Evolutionary conservation across 2,329 filamentous ascomycete species (phyloP).

Genomic region (Epichloe sp.): DNA sequence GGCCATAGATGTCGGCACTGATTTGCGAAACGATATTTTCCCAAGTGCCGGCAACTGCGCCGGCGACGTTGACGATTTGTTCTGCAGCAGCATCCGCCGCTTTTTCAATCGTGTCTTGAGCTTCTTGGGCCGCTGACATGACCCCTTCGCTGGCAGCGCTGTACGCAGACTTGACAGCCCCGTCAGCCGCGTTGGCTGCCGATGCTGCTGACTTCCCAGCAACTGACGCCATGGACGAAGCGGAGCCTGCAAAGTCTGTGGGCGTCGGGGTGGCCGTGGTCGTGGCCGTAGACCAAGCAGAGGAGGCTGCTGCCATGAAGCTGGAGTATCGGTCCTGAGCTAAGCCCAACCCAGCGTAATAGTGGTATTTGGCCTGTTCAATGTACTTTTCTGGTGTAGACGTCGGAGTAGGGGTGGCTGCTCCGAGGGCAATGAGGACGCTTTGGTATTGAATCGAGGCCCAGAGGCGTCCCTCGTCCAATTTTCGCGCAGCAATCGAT

Average conservation of each 20-base stretch:
- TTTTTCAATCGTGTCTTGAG: slow-evolving; percentile 24
- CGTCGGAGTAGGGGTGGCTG: slow-evolving; percentile 38
- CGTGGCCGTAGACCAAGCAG: slow-evolving; percentile 46
- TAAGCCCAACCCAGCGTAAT: slow-evolving; percentile 66
- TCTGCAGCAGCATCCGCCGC: slow-evolving; percentile 33
- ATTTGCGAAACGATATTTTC: slow-evolving; percentile 42
- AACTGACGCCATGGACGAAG: slow-evolving; percentile 36
- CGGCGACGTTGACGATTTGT: slow-evolving; percentile 22
- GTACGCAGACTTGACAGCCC: slow-evolving; percentile 37
- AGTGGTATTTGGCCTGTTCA: slow-evolving; percentile 50
- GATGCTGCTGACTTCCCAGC: slow-evolving; percentile 33
- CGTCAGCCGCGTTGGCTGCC: slow-evolving; percentile 33
- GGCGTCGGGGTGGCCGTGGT: slow-evolving; percentile 50
- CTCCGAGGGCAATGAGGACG: slow-evolving; percentile 51
- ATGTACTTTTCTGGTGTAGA: slow-evolving; percentile 42
- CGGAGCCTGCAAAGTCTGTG: slow-evolving; percentile 34
- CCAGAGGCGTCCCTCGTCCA: slow-evolving; percentile 56
- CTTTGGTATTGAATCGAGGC: slow-evolving; percentile 60
- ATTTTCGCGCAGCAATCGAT: slow-evolving; percentile 55
- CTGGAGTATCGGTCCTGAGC: slow-evolving; percentile 69
- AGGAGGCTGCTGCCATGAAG: slow-evolving; percentile 59
- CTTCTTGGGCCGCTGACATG: slow-evolving; percentile 24
- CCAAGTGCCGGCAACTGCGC: slow-evolving; percentile 27
- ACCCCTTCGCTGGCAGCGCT: slow-evolving; percentile 31
- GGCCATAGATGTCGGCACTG: slow-evolving; percentile 57